Percentiles rank a stretch among this genome's conserved stretches.
Conservation (phyloP, 768 basidiomycete genomes). For the Amanita rubescens region DNA sequence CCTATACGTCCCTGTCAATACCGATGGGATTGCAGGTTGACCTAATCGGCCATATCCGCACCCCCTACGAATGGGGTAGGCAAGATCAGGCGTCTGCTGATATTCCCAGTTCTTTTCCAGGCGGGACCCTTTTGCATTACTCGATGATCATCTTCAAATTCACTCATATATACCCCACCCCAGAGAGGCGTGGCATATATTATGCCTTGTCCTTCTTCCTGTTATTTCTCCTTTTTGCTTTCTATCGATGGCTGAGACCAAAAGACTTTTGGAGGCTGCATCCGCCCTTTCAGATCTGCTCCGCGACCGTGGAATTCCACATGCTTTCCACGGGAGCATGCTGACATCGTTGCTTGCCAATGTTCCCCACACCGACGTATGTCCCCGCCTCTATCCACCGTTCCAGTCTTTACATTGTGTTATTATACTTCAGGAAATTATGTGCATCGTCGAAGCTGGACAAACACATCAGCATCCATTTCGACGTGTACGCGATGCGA, state of each 20-base stretch:
- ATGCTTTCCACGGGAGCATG: slow-evolving; percentile 77
- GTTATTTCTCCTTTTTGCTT: slow-evolving; percentile 21
- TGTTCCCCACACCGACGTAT: slow-evolving; percentile 56
- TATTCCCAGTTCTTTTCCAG: slow-evolving; percentile 33
- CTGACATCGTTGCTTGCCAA: slow-evolving; percentile 65
- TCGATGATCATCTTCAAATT: slow-evolving; percentile 30
- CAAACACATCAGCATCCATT: slow-evolving; percentile 59
- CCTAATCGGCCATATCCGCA: slow-evolving; percentile 43
- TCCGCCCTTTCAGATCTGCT: slow-evolving; percentile 64
- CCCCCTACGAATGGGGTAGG: slow-evolving; percentile 28
- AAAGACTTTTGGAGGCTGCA: slow-evolving; percentile 73
- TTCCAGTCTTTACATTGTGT: not conserved
- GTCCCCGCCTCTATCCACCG: slow-evolving; percentile 17
- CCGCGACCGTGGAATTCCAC: slow-evolving; percentile 48
- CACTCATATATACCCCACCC: slow-evolving; percentile 29
- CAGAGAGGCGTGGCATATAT: slow-evolving; percentile 35
- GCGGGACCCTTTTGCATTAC: slow-evolving; percentile 46
- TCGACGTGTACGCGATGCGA: slow-evolving; percentile 71
- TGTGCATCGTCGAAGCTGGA: slow-evolving; percentile 78
- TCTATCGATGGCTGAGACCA: slow-evolving; percentile 58
- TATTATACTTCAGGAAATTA: slow-evolving; percentile 56
- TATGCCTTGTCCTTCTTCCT: slow-evolving; percentile 41
- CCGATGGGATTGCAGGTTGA: slow-evolving; percentile 16
- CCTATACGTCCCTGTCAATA: not conserved
- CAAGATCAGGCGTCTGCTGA: slow-evolving; percentile 39